A percentile compares a stretch with the other conserved stretches of the same genome.
Evolutionary conservation across 345 rosid species (phyloP).

Genomic region (Physaria fendleri): DNA sequence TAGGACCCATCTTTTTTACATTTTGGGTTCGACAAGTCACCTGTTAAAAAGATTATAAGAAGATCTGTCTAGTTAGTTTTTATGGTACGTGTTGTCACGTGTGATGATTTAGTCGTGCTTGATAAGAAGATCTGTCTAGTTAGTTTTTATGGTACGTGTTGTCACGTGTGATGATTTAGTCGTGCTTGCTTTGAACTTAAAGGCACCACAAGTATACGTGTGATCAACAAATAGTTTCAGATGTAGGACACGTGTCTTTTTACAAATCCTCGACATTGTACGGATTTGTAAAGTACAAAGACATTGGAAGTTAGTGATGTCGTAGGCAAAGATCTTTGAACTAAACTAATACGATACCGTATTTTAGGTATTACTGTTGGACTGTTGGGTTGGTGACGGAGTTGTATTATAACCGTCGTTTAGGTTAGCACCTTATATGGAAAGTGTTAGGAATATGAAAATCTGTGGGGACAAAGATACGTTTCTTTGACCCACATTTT

Average conservation of each 20-base stretch:
- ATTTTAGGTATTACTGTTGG: conserved; percentile 24
- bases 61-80: conserved; percentile 4
- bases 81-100: conserved; percentile 33
- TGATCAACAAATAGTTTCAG: not conserved
- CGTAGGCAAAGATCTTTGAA: not conserved
- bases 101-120: conserved; percentile 25
- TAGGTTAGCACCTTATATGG: conserved; percentile 17
- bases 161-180: conserved; percentile 32
- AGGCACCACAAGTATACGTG: conserved; percentile 11
- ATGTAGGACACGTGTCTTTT: conserved; percentile 18
- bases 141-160: conserved; percentile 17
- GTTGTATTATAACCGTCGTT: conserved; percentile 16
- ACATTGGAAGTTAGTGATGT: not conserved
- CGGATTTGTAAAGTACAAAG: not conserved
- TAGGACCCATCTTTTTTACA: not conserved
- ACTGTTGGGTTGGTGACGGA: conserved; percentile 24
- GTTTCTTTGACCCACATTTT: conserved; percentile 29
- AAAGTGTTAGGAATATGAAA: conserved; percentile 3
- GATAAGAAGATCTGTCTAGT: conserved; percentile 9
- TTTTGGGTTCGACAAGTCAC: conserved; percentile 8
- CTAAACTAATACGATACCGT: not conserved
- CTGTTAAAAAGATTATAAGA: not conserved
- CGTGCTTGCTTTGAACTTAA: not conserved
- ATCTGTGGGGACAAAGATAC: conserved; percentile 42
- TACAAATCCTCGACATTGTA: not conserved